These are phyloP conservation scores for Metarhizium brunneum DNA, from an alignment of 2,329 filamentous ascomycete species.

Conservation along the genomic window DNA sequence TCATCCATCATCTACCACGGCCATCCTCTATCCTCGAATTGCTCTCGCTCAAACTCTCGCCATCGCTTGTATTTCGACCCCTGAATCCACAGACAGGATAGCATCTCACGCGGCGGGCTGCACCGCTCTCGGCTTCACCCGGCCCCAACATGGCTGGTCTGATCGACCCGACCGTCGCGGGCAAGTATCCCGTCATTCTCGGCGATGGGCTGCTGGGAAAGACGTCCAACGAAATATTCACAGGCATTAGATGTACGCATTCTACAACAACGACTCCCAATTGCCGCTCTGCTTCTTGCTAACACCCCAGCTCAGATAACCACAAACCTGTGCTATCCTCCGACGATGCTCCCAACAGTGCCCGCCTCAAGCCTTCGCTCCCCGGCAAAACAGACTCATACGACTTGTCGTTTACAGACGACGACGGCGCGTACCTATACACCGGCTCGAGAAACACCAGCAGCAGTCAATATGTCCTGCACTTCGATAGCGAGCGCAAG, in stretches of 20 bases:
- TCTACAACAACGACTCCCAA: constrained; percentile 22
- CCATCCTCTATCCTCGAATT: no score
- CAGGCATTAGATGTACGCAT: constrained; percentile 48
- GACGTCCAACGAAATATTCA: constrained; percentile 48
- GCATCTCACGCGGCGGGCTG: neutral
- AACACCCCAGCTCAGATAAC: constrained; percentile 38
- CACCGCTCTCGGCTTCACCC: neutral
- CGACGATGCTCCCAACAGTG: constrained; percentile 35
- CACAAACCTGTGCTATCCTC: constrained; percentile 48
- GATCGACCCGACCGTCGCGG: constrained; percentile 51
- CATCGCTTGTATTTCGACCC: neutral
- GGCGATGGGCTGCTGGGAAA: constrained; percentile 52
- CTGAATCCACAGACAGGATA: neutral
- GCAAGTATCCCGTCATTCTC: constrained; percentile 54
- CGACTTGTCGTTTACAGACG: constrained; percentile 45
- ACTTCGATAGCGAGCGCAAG: constrained; percentile 67
- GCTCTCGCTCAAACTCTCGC: no score
- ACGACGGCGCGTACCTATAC: constrained; percentile 49
- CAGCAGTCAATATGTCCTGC: constrained; percentile 53
- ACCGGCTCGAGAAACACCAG: constrained; percentile 48
- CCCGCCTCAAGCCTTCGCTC: constrained; percentile 42
- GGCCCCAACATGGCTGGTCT: constrained; percentile 24
- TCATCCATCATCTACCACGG: no score
- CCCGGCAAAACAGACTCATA: constrained; percentile 42
- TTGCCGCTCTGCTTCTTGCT: constrained; percentile 17